Percentiles rank a stretch among this genome's conserved stretches.
phyloP scores from a whole-genome alignment of 2,329 filamentous ascomycete species.

The Fusarium sp. region DNA sequence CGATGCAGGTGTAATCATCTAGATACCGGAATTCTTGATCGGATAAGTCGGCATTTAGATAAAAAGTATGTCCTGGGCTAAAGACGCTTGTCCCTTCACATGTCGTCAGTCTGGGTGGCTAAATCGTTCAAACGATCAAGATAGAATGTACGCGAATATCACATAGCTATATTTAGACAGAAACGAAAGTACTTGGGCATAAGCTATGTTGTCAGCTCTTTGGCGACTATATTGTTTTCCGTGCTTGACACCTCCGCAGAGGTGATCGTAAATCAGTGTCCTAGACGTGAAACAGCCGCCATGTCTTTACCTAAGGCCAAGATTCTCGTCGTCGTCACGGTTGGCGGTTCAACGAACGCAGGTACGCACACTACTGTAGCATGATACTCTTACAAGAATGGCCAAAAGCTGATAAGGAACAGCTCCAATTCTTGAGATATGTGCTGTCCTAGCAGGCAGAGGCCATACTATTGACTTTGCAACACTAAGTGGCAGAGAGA shows the following conservation, averaged over 20 bases:
- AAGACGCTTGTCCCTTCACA: too few species aligned
- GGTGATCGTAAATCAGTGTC: too few species aligned
- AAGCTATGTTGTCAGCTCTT: neutral
- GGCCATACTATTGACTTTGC: slow-evolving; percentile 20
- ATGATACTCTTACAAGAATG: too few species aligned
- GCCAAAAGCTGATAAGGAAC: neutral
- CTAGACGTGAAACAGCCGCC: accelerated
- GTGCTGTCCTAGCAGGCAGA: slow-evolving; percentile 4
- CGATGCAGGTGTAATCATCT: too few species aligned
- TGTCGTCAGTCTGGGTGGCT: too few species aligned
- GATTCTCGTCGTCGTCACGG: slow-evolving; percentile 3
- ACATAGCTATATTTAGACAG: neutral
- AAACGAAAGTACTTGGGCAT: neutral
- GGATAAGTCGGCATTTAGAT: too few species aligned
- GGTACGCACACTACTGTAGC: neutral
- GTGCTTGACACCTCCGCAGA: neutral
- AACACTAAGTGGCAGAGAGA: slow-evolving; percentile 1
- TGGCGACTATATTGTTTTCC: neutral
- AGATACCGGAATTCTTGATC: too few species aligned
- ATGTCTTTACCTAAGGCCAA: slow-evolving; percentile 3
- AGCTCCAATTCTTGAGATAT: slow-evolving; percentile 11
- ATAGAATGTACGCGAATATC: neutral
- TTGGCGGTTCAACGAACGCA: slow-evolving; percentile 5
- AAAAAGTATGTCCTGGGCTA: too few species aligned
- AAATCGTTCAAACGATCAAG: too few species aligned